Percentiles rank a stretch among this genome's conserved stretches.
Conservation (phyloP, 352 stramenopile species). For the Globisporangium sylvaticum region DNA sequence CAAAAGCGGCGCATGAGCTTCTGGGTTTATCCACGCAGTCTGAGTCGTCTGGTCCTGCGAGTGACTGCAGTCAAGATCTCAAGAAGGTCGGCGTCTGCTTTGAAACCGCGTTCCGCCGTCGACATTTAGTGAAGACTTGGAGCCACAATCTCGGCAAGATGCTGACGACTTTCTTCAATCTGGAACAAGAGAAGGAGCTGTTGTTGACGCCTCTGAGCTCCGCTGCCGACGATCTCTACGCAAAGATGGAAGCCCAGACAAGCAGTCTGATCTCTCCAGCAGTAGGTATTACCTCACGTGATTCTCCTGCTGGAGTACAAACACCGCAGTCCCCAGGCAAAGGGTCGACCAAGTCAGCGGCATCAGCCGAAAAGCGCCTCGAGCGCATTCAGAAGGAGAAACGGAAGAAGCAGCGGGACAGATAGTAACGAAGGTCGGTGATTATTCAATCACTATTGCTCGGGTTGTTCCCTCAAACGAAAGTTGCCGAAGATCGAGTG, state of each 20-base stretch:
- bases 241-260: conserved; percentile 6
- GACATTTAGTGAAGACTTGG: conserved; percentile 1
- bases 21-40: not conserved
- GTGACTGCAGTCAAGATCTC: not conserved
- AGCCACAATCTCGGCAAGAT: not conserved
- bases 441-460: not conserved
- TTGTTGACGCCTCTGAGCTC: not conserved
- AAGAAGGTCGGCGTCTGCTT: conserved; percentile 2
- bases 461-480: too few relatives aligned
- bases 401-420: conserved; percentile 2
- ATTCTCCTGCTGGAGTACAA: not conserved
- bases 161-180: conserved; percentile 11
- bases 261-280: not conserved
- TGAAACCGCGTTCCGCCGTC: conserved; percentile 1
- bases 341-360: not conserved
- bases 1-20: not conserved
- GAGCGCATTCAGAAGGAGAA: conserved; percentile 24
- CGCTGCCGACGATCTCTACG: conserved; percentile 10
- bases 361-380: conserved; percentile 11
- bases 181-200: not conserved
- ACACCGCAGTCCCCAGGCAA: not conserved
- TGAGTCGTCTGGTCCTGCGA: not conserved
- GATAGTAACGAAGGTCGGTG: not conserved
- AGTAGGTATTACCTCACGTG: not conserved
- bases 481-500: too few relatives aligned